Base-by-base conservation (phyloP, 1,284 basidiomycete species). In the Phlebopus sp. region DNA sequence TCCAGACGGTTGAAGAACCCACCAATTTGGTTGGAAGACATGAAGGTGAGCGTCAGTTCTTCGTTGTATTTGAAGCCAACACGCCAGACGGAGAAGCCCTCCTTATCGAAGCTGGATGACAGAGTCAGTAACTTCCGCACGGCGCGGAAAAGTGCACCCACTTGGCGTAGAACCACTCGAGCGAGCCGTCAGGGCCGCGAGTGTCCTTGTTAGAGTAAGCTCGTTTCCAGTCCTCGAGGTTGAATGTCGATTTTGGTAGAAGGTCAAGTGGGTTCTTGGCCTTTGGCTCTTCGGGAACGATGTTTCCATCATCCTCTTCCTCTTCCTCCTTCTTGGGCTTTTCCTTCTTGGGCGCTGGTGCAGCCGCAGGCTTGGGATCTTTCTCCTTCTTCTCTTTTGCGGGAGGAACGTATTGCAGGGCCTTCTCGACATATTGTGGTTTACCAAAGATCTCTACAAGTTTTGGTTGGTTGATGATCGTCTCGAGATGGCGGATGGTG, bases 131-230 rank as follows among this genome's bases (percentile, higher is more conserved):
- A 49, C 58, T 52, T 17, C 61, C 45, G 38, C 63, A 59, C 46
- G 54, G 57, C 47, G 39, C 5, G 37, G 21, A 5, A 23, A 17
- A 37, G n/a, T 30, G 21, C 32, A 72, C 82, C 46, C 58, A 92
- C 88, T 93, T 86, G 69, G 91, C 64, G 77, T 94, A 92, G 81
- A 95, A 87, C 91, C 91, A 95, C 67, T 92, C 87, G 19, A 91
- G 57, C 39, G 87, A 60, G 50, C 89, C 89, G 43, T 69, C 83
- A 18, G 84, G 55, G 32, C 86, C 88, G 50, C 90, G 84, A 32
- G 95, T 97, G 49, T 97, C 95, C 72, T 89, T 86, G 86, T 98
- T 98, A 60, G 93, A 97, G 80, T 98, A 98, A 50, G 90, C 86
- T 46, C 93, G 86, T 76, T 98, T 98, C 91, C 92, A 97, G 74